phyloP scores from a whole-genome alignment of 2,329 filamentous ascomycete species.

The Aspergillus piperis region DNA sequence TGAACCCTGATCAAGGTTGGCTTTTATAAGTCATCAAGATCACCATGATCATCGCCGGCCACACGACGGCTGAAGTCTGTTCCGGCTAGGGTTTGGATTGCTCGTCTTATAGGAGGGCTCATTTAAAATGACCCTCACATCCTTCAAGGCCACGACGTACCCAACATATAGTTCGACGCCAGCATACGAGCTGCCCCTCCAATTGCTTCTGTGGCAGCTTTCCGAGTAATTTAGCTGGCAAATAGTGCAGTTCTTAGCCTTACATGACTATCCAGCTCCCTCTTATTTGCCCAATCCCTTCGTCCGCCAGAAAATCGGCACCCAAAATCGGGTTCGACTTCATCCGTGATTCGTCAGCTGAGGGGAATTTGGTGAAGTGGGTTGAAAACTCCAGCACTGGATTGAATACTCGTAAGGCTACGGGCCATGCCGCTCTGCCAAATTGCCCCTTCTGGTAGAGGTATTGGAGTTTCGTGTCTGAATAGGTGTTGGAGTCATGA shows the following conservation, averaged over 20 bases:
- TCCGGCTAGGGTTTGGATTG: not conserved
- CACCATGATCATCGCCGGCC: slow-evolving; percentile 17
- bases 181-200: not conserved
- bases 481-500: no score
- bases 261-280: not conserved
- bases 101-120: slow-evolving; percentile 2
- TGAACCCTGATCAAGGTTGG: not conserved
- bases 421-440: slow-evolving; percentile 6
- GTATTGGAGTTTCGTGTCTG: not conserved
- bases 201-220: not conserved
- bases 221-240: not conserved
- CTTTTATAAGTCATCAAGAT: slow-evolving; percentile 13
- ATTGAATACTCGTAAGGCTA: slow-evolving; percentile 9
- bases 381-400: not conserved
- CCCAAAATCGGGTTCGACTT: not conserved
- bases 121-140: not conserved
- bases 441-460: slow-evolving; percentile 2
- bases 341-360: slow-evolving; percentile 6
- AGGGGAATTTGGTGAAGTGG: not conserved
- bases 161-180: not conserved
- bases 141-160: not conserved
- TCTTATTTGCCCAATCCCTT: slow-evolving; percentile 7
- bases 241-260: not conserved
- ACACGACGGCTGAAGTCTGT: slow-evolving; percentile 10
- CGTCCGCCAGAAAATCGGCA: not conserved